Conservation (phyloP, 495 filamentous ascomycete genomes). For the Parachaetomium inaequale region DNA sequence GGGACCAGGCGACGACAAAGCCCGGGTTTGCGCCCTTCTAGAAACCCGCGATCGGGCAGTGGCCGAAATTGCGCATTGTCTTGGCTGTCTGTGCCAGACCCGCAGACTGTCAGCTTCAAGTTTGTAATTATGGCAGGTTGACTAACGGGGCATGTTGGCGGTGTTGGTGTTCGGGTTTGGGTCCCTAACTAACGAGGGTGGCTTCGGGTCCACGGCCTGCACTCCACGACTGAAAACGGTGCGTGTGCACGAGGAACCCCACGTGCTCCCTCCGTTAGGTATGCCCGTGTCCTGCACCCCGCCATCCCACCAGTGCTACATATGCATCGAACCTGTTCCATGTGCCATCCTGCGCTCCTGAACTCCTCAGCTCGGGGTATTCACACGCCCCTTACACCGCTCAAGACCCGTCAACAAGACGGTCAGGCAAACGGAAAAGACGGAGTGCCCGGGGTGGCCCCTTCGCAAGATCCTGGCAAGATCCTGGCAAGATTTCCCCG, state of each 20-base stretch:
- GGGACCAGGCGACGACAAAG: not conserved
- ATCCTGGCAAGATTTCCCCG: not conserved
- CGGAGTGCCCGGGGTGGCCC: not conserved
- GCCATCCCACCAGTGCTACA: not conserved
- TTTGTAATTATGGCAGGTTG: no score
- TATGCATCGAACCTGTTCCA: not conserved
- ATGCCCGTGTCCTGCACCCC: not conserved
- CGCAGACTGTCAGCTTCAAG: no score
- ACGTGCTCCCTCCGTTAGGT: not conserved
- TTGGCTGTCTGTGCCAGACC: constrained; percentile 10
- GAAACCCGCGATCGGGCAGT: not conserved
- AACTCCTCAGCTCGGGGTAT: not conserved
- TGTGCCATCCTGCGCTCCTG: not conserved
- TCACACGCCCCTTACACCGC: constrained; percentile 7
- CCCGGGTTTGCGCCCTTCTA: constrained; percentile 5
- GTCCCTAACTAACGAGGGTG: not conserved
- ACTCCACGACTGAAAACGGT: not conserved
- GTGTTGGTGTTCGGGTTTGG: not conserved
- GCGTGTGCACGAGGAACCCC: constrained; percentile 1
- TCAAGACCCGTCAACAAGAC: not conserved
- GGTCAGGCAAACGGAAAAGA: not conserved
- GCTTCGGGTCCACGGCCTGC: constrained; percentile 12
- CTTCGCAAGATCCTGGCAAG: constrained; percentile 10
- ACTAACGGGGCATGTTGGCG: no score
- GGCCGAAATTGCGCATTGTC: constrained; percentile 3